Percentiles rank a stretch among this genome's conserved stretches.
Conservation (phyloP, 345 rosid genomes). For the Brassica cretica region DNA sequence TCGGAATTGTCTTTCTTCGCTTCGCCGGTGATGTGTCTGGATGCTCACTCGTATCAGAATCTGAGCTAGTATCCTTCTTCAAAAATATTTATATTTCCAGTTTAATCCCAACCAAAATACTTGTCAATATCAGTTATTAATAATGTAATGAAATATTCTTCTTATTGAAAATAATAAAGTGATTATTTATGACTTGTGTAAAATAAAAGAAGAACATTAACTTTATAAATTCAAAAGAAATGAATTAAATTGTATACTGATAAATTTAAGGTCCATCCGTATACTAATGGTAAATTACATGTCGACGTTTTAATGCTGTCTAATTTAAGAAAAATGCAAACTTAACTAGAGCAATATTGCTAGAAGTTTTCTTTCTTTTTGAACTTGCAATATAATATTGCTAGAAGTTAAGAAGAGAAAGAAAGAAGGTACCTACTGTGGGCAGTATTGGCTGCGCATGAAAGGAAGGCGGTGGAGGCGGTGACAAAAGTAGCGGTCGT, state of each 20-base stretch:
- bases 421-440: slow-evolving; percentile 64
- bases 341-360: slow-evolving; percentile 11
- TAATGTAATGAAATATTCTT: background rate
- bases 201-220: background rate
- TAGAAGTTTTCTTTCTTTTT: background rate
- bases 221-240: background rate
- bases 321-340: background rate
- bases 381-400: background rate
- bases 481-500: slow-evolving; percentile 33
- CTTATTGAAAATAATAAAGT: background rate
- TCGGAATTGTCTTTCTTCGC: slow-evolving; percentile 46
- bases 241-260: background rate
- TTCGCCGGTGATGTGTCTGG: slow-evolving; percentile 74
- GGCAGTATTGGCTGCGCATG: slow-evolving; percentile 43
- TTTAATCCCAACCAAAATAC: background rate
- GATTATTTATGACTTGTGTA: background rate
- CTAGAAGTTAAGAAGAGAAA: slow-evolving; percentile 31
- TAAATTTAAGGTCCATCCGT: background rate
- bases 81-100: background rate
- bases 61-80: slow-evolving; percentile 65
- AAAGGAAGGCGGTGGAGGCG: slow-evolving; percentile 44
- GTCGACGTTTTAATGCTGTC: background rate
- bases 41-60: slow-evolving; percentile 75
- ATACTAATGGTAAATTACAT: background rate
- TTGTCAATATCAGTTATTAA: slow-evolving; percentile 13